These are phyloP conservation scores for Linanthus parryae DNA, from an alignment of 148 eudicot species.

Conservation along the genomic window DNA sequence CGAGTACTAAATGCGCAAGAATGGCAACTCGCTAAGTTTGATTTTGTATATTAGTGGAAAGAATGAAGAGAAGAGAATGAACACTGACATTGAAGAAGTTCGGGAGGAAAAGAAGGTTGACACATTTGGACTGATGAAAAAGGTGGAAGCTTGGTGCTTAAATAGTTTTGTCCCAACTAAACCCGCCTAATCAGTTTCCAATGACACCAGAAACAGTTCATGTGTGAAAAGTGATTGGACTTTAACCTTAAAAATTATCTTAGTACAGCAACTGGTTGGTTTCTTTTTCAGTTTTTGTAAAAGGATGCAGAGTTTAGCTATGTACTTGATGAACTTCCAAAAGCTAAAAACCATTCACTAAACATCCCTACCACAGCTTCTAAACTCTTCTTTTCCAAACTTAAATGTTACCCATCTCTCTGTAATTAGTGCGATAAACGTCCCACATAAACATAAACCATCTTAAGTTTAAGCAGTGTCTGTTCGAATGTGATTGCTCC, in stretches of 20 bases:
- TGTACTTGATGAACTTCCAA: no score
- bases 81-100: background rate
- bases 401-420: no score
- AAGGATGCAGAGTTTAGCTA: slow-evolving; percentile 3
- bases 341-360: no score
- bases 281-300: background rate
- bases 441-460: no score
- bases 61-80: background rate
- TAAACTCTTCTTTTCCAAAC: no score
- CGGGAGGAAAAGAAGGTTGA: background rate
- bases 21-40: background rate
- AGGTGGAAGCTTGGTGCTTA: slow-evolving; percentile 11
- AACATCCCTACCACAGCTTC: no score
- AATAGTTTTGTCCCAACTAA: slow-evolving; percentile 6
- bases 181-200: slow-evolving; percentile 17
- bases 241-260: slow-evolving; percentile 1
- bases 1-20: background rate
- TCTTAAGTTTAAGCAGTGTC: no score
- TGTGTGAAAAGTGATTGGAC: slow-evolving; percentile 9
- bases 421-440: no score
- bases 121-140: background rate
- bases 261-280: background rate
- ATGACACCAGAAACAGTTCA: slow-evolving; percentile 7
- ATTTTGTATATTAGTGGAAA: background rate
- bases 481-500: no score